Evolutionary conservation across 2,329 filamentous ascomycete genomes (phyloP).

Genomic region (Xylariaceae sp.): DNA sequence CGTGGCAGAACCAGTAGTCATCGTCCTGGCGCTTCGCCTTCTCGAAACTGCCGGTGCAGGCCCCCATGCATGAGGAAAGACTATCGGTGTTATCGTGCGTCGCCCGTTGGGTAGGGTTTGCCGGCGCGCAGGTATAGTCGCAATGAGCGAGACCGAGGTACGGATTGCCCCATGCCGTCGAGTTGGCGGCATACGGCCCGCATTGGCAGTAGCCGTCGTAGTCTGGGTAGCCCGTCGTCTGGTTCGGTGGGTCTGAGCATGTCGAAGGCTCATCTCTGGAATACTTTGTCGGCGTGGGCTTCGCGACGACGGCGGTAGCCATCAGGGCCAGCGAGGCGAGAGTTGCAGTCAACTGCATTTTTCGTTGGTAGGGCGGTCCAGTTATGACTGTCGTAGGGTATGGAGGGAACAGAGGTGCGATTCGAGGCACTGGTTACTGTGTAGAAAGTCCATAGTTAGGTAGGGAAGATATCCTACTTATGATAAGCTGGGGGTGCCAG

Average conservation of each 20-base stretch:
- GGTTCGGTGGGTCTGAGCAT: conserved; percentile 5
- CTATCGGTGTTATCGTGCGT: conserved; percentile 19
- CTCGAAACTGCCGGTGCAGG: conserved; percentile 26
- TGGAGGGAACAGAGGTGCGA: too few relatives aligned
- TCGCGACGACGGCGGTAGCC: neutral
- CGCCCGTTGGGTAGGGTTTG: conserved; percentile 16
- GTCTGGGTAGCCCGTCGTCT: conserved; percentile 21
- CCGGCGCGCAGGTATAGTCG: conserved; percentile 23
- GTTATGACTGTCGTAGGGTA: too few relatives aligned
- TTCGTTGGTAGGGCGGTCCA: too few relatives aligned
- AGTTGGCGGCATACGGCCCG: conserved; percentile 14
- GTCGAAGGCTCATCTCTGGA: too few relatives aligned
- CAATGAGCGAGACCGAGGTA: conserved; percentile 24
- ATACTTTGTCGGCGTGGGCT: neutral
- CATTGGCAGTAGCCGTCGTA: conserved; percentile 26
- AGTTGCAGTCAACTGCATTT: too few relatives aligned
- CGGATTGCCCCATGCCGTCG: conserved; percentile 22
- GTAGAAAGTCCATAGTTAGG: too few relatives aligned
- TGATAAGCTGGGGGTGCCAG: too few relatives aligned
- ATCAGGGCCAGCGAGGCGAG: neutral
- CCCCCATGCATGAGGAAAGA: conserved; percentile 20
- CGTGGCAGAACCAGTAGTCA: conserved; percentile 28
- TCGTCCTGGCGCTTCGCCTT: conserved; percentile 19
- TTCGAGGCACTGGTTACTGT: too few relatives aligned
- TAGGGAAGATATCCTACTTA: too few relatives aligned